Percentiles rank a stretch among this genome's conserved stretches.
Evolutionary conservation across 164 flowering plant genomes (phyloP).

Genomic region (Chloranthus sessilifolius): DNA sequence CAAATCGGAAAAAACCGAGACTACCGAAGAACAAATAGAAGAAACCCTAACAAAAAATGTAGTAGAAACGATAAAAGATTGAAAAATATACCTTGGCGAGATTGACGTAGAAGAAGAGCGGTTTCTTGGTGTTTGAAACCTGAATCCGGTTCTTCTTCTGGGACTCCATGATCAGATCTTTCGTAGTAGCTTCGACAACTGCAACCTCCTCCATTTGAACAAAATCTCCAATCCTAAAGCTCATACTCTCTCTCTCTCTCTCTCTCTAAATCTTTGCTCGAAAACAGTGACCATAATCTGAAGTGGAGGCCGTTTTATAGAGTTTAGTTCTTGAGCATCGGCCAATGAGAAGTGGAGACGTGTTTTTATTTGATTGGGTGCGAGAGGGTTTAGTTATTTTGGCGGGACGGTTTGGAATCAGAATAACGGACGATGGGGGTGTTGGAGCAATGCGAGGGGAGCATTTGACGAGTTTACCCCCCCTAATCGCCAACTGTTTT

Average conservation of each 20-base stretch:
- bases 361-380: not conserved
- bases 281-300: not conserved
- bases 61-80: too few species aligned
- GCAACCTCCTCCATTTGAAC: slow-evolving; percentile 19
- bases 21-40: too few species aligned
- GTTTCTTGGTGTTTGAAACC: slow-evolving; percentile 61
- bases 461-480: too few species aligned
- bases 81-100: slow-evolving; percentile 69
- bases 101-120: slow-evolving; percentile 60
- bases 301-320: slow-evolving; percentile 5
- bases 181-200: slow-evolving; percentile 2
- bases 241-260: too few species aligned
- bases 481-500: too few species aligned
- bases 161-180: slow-evolving; percentile 1
- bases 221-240: slow-evolving; percentile 1
- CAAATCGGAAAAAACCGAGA: too few species aligned
- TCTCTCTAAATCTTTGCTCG: too few species aligned
- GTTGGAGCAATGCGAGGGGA: too few species aligned
- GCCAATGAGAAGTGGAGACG: not conserved
- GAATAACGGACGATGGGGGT: too few species aligned
- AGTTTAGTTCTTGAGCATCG: not conserved
- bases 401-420: too few species aligned
- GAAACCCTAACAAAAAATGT: too few species aligned
- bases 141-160: slow-evolving; percentile 57
- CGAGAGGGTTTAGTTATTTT: too few species aligned